A percentile compares a stretch with the other conserved stretches of the same genome.
Conservation (phyloP, 768 basidiomycete genomes). For the Lanmaoa rubissima region DNA sequence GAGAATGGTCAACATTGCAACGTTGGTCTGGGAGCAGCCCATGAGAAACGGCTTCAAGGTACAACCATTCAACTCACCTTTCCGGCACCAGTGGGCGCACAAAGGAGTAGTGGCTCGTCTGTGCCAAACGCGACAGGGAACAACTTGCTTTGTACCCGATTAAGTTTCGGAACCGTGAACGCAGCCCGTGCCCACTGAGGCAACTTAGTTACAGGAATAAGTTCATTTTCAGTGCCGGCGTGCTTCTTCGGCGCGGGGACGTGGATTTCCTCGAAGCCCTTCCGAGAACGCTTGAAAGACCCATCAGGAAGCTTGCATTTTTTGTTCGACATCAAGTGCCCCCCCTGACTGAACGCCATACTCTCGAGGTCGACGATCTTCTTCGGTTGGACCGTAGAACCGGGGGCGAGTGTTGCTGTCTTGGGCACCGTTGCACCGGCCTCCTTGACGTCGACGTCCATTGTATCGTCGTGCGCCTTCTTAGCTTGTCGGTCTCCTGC, state of each 20-base stretch:
- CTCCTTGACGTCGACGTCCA: conserved; percentile 73
- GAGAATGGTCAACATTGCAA: conserved; percentile 93
- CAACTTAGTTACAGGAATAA: conserved; percentile 68
- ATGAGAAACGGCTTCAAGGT: conserved; percentile 5
- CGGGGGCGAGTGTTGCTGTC: conserved; percentile 84
- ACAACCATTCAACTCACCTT: conserved; percentile 59
- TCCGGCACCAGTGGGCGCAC: conserved; percentile 97
- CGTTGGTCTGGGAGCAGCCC: conserved; percentile 72
- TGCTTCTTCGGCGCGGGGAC: conserved; percentile 90
- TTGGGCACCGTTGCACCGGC: conserved; percentile 55
- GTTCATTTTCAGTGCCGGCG: conserved; percentile 56
- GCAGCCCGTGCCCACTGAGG: conserved; percentile 88
- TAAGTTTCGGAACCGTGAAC: conserved; percentile 79
- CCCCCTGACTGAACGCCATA: conserved; percentile 96
- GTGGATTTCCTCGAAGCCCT: conserved; percentile 98
- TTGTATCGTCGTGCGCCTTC: conserved; percentile 51
- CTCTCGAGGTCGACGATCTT: conserved; percentile 83
- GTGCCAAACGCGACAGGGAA: conserved; percentile 93
- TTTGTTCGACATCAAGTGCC: conserved; percentile 97
- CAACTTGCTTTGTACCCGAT: conserved; percentile 90
- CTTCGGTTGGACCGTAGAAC: conserved; percentile 84
- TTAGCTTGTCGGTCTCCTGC: conserved; percentile 75
- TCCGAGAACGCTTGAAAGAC: conserved; percentile 93
- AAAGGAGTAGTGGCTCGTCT: conserved; percentile 92
- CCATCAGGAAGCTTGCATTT: conserved; percentile 97